A percentile compares a stretch with the other conserved stretches of the same genome.
These are phyloP conservation scores for Candida loeiensis DNA, from an alignment of 805 yeast genomes.

Conservation along the genomic window DNA sequence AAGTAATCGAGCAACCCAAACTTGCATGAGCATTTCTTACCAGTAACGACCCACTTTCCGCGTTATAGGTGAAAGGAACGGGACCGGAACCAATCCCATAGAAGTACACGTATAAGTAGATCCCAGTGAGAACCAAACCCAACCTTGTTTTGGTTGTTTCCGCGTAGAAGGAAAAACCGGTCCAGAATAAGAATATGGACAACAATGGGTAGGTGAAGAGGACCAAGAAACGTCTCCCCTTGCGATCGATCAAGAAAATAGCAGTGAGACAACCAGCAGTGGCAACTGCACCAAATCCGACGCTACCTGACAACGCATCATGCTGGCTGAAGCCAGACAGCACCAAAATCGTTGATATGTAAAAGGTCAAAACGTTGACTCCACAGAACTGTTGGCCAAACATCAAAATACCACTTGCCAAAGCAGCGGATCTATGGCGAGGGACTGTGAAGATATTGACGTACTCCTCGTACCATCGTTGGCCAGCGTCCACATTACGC, in stretches of 20 bases:
- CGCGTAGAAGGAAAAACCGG: slow-evolving; percentile 23
- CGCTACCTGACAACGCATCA: slow-evolving; percentile 13
- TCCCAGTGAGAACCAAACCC: slow-evolving; percentile 21
- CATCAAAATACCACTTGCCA: slow-evolving; percentile 12
- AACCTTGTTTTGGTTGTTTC: slow-evolving; percentile 16
- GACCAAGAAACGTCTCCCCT: slow-evolving; percentile 23
- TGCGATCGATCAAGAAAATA: slow-evolving; percentile 22
- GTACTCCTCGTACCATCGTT: slow-evolving; percentile 8
- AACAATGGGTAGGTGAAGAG: slow-evolving; percentile 24
- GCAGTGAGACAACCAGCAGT: slow-evolving; percentile 20
- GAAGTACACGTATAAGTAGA: slow-evolving; percentile 20
- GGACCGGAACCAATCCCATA: slow-evolving; percentile 26
- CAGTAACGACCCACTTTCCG: slow-evolving; percentile 23
- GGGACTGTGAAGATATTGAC: slow-evolving; percentile 7
- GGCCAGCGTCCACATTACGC: not conserved
- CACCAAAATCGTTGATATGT: slow-evolving; percentile 12
- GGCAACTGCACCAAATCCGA: slow-evolving; percentile 14
- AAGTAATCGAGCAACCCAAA: slow-evolving; percentile 25
- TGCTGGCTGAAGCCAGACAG: slow-evolving; percentile 10
- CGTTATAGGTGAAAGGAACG: slow-evolving; percentile 26
- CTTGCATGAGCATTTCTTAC: slow-evolving; percentile 25
- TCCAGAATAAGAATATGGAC: slow-evolving; percentile 22
- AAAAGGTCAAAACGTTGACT: slow-evolving; percentile 13
- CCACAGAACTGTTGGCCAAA: slow-evolving; percentile 19
- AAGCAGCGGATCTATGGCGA: slow-evolving; percentile 12